A percentile compares a stretch with the other conserved stretches of the same genome.
Evolutionary conservation across 148 eudicot genomes (phyloP).

Genomic region (Spergularia bocconei): DNA sequence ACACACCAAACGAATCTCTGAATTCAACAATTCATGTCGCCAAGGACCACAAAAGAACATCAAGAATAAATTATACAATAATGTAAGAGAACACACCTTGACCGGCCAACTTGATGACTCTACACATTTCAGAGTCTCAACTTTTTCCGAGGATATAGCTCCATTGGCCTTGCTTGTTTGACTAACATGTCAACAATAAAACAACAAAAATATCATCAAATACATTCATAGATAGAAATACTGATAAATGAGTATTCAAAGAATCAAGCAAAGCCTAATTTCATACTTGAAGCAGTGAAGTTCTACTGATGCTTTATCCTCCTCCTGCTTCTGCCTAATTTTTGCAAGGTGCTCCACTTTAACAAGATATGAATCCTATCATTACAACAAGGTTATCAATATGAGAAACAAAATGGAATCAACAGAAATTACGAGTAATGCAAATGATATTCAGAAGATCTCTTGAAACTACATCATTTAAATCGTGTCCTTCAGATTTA

Average conservation of each 20-base stretch:
- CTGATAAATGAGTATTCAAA: not conserved
- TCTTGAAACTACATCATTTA: constrained; percentile 7
- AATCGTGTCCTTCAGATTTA: constrained; percentile 5
- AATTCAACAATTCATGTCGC: not conserved
- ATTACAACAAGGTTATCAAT: constrained; percentile 5
- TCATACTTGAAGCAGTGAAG: constrained; percentile 75
- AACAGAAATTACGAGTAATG: constrained; percentile 11
- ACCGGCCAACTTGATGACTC: constrained; percentile 38
- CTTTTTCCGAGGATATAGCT: constrained; percentile 31
- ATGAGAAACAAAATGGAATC: not conserved
- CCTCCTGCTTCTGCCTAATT: constrained; percentile 73
- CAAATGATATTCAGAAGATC: constrained; percentile 9
- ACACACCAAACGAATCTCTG: not conserved
- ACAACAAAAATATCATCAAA: not conserved
- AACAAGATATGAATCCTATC: constrained; percentile 52
- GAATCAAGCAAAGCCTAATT: not conserved
- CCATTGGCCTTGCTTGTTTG: constrained; percentile 23
- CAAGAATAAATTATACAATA: not conserved
- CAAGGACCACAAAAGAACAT: constrained; percentile 2
- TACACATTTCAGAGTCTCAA: constrained; percentile 46
- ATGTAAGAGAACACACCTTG: constrained; percentile 39
- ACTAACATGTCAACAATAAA: constrained; percentile 29
- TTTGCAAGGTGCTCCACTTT: constrained; percentile 64
- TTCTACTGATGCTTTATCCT: constrained; percentile 64
- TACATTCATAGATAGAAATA: not conserved